Percentiles rank a stretch among this genome's conserved stretches.
Evolutionary conservation across 768 basidiomycete genomes (phyloP).

Genomic region (Boletus sp.): DNA sequence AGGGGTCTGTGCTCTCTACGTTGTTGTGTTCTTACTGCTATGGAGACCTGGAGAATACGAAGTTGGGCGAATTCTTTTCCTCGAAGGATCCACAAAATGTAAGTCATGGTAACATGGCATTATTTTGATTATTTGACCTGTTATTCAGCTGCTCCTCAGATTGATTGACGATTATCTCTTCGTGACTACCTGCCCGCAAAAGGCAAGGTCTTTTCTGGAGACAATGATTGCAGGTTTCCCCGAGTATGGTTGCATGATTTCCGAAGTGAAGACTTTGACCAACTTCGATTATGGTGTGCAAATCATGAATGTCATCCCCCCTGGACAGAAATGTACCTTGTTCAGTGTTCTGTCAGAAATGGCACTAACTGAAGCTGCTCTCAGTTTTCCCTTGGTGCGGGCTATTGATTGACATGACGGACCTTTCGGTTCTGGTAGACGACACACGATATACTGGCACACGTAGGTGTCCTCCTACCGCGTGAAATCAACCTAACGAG

Average conservation of each 20-base stretch:
- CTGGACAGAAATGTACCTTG: constrained; percentile 41
- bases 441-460: constrained; percentile 64
- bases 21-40: constrained; percentile 95
- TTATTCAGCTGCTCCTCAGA: constrained; percentile 66
- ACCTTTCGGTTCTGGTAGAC: constrained; percentile 78
- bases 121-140: not conserved
- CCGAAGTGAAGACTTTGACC: constrained; percentile 82
- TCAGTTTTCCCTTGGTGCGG: constrained; percentile 96
- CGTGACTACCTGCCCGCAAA: constrained; percentile 62
- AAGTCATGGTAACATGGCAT: constrained; percentile 23
- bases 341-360: not conserved
- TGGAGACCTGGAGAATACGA: constrained; percentile 76
- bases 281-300: constrained; percentile 72
- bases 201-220: constrained; percentile 67
- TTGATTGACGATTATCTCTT: constrained; percentile 94
- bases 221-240: constrained; percentile 85
- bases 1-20: constrained; percentile 94
- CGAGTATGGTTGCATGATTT: constrained; percentile 92
- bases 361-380: not conserved
- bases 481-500: not conserved
- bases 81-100: constrained; percentile 63
- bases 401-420: constrained; percentile 67
- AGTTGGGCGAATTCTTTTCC: constrained; percentile 42
- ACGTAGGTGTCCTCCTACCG: constrained; percentile 41
- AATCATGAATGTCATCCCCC: constrained; percentile 52